A percentile compares a stretch with the other conserved stretches of the same genome.
These are phyloP conservation scores for Ophiostoma sp. DNA, from an alignment of 2,329 filamentous ascomycete species.

Conservation along the genomic window DNA sequence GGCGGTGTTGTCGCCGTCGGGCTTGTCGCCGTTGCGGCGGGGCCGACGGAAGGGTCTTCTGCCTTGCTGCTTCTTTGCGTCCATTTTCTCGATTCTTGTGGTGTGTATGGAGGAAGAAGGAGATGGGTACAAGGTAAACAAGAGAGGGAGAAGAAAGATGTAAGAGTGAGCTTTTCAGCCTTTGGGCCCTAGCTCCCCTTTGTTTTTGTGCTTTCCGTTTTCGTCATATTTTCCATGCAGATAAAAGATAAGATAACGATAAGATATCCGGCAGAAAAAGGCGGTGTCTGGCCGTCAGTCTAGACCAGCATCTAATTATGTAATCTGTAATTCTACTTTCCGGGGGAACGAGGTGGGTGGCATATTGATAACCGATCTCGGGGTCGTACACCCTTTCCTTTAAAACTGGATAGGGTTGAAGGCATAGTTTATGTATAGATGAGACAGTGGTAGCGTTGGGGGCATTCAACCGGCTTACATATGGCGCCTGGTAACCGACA, in stretches of 20 bases:
- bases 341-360: too few species aligned
- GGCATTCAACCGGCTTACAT: not conserved
- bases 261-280: not conserved
- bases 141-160: not conserved
- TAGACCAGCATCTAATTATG: not conserved
- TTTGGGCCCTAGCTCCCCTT: not conserved
- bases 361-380: too few species aligned
- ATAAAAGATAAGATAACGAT: conserved; percentile 11
- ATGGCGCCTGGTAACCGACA: not conserved
- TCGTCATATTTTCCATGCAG: conserved; percentile 15
- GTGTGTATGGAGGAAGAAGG: not conserved
- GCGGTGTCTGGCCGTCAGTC: not conserved
- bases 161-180: not conserved
- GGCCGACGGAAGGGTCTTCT: conserved; percentile 7
- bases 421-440: too few species aligned
- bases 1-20: not conserved
- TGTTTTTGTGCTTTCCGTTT: conserved; percentile 3
- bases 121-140: not conserved
- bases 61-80: conserved; percentile 9
- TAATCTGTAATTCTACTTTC: too few species aligned
- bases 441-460: too few species aligned
- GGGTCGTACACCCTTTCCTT: too few species aligned
- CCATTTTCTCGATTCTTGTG: conserved; percentile 11
- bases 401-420: too few species aligned
- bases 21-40: conserved; percentile 1